Evolutionary conservation across 2,329 filamentous ascomycete species (phyloP).

Genomic region (Beauveria caledonica): DNA sequence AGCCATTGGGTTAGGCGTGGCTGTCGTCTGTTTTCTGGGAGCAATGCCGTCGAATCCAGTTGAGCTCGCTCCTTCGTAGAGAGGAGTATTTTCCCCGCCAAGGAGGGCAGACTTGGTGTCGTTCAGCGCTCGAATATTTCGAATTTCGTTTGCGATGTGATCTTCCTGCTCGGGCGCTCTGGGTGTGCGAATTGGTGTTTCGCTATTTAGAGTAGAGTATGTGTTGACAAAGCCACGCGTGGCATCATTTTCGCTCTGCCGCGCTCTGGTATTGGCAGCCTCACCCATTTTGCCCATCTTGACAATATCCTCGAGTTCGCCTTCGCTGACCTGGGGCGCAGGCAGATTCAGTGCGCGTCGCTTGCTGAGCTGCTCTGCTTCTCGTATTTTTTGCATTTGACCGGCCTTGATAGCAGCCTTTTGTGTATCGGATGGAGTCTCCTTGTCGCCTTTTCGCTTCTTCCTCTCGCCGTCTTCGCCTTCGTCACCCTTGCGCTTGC

Average conservation of each 20-base stretch:
- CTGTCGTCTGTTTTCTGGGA: conserved; percentile 68
- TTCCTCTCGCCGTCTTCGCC: conserved; percentile 76
- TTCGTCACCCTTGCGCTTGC: conserved; percentile 92
- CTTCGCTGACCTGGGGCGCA: conserved; percentile 83
- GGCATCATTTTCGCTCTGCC: conserved; percentile 72
- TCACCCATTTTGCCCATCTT: conserved; percentile 97
- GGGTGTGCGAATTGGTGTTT: conserved; percentile 85
- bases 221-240: conserved; percentile 81
- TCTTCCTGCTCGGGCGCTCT: conserved; percentile 89
- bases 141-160: conserved; percentile 91
- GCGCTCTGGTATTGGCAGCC: conserved; percentile 66
- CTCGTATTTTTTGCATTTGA: conserved; percentile 87
- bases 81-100: conserved; percentile 85
- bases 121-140: conserved; percentile 84
- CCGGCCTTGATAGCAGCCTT: conserved; percentile 88
- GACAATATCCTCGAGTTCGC: conserved; percentile 92
- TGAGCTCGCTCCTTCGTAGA: conserved; percentile 72
- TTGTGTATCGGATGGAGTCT: conserved; percentile 65
- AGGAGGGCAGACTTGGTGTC: conserved; percentile 90
- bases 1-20: conserved; percentile 93
- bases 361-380: conserved; percentile 96
- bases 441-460: conserved; percentile 81
- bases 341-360: conserved; percentile 75
- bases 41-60: conserved; percentile 83
- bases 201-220: conserved; percentile 72